Evolutionary conservation across 169 alveolate genomes (phyloP), one percentile per base, ranked within the genome.

Genomic region (Eimeria maxima): DNA sequence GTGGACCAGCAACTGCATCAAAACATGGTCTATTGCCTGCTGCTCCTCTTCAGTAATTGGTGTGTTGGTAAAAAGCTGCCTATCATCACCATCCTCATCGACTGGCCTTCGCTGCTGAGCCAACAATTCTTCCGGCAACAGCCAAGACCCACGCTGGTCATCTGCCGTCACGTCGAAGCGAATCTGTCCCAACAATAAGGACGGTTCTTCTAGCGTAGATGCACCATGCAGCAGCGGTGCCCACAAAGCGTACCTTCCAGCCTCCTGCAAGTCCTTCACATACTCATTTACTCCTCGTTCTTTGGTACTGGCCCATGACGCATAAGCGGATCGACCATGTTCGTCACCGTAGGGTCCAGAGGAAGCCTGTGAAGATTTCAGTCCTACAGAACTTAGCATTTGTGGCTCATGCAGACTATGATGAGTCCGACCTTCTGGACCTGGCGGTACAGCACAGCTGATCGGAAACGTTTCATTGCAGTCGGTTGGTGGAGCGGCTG

Each of bases 31-130:
- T 24, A 90, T 71, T 27, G 95, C 89, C 50, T 29, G 65, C 45
- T 71, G 95, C 78, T 90, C 95, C 60, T 60, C 89, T 50, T 71
- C 95, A 69, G 55, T 90, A 18, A 90, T 24, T 3, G 89, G 88
- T 45, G 89, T 71, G 80, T 90, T 90, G 14, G 89, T 63, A 33
- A 90, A 90, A 47, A 90, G 42, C 29, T n/a, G 78, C 42, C 95
- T 57, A 55, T 90, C 95, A 24, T 65, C 50, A 14, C 60, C 86
- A 55, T 63, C 80, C 80, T 47, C 93, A 86, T 24, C 60, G 18
- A 3, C 57, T 45, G 86, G 57, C 38, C 42, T 20, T 11, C 20
- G 22, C 88, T 47, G 24, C 42, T 78, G 67, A 20, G 67, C 27
- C 88, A 78, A 47, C 65, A 78, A 65, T 65, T 78, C 88, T 45